Base-by-base conservation (phyloP, 176 grass and related monocot species). In the Otatea glauca region DNA sequence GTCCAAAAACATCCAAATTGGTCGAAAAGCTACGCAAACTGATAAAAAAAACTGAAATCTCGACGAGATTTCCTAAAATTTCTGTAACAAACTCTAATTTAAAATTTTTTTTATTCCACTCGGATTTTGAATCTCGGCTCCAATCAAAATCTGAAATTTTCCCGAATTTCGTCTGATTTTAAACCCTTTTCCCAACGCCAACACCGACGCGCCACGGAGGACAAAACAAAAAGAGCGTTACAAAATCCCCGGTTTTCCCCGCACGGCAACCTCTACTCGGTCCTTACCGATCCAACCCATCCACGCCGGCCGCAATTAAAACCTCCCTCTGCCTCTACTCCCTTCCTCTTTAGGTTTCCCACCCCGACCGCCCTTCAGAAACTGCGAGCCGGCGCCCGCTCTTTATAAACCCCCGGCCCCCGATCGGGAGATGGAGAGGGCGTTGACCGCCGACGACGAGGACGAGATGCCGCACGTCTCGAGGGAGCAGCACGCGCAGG, bases 251-350 rank as follows among this genome's bases (percentile, higher is more conserved):
- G 2, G 35, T 3, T 37, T 37, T 17, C n/a, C 61, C 38, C 56
- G 75, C 56, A 77, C 38, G 75, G 14, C 56, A 77, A 42, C 20
- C 21, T 16, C n/a, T 7, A 18, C 6, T 10, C 0, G 4, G 37
- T 66, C 44, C 24, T 23, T 21, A 80, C 63, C 78, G 63, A 17
- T 68, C 64, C 64, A 3, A 80, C 18, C 63, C 45, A 80, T 80
- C 47, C 47, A 2, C 82, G 74, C 63, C 37, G 35, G n/a, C 47
- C 47, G 24, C 62, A 67, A 53, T 85, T 68, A 84, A 75, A 47
- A 16, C 70, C 49, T 16, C 14, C 4, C 39, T 51, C 18, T 66
- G 24, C 17, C 32, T 29, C 63, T 37, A 16, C 48, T 25, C 23
- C 42, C 56, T 12, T 59, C 17, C n/a, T 16, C 23, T 21, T 23